Evolutionary conservation across 176 grass and related monocot species (phyloP), one percentile per base, ranked within the genome.

Genomic region (Poa pratensis): DNA sequence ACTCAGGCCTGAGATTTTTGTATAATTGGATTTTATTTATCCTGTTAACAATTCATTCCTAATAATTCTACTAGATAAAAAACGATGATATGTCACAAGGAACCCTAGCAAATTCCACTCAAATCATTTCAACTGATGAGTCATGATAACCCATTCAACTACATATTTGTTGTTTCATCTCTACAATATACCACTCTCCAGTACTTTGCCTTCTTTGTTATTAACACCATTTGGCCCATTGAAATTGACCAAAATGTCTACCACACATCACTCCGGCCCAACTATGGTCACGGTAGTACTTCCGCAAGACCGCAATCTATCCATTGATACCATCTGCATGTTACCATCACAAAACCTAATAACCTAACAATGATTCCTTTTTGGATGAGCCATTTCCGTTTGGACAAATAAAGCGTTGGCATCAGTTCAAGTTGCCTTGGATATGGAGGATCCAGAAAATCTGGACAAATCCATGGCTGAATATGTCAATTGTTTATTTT

Each of bases 1-100:
- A 60, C 6, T 62, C n/a, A 20, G 60, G 22, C 40, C 39, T 45
- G 22, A 78, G 7, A 45, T 14, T 19, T 79, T 79, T 28, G 15
- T 63, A 49, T 1, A 69, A 54, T 35, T 37, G 0, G 46, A 30
- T 30, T 30, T 59, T 76, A 8, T 37, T 68, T 37, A 30, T 24
- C 23, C 15, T n/a, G 52, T 16, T 18, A 75, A 51, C 46, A 78
- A 80, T n/a, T 79, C n/a, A 52, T 73, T 79, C 28, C 3, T 46
- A 32, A 73, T 27, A 79, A n/a, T 83, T 57, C 35, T 26, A 45
- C 19, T 6, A 3, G 48, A 88, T 39, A 81, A 66, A 20, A 11
- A 22, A 26, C 24, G 2, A 72, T 72, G 42, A 11, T 52, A 52
- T 51, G 45, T 0, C 72, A 19, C 46, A 5, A 5, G 45, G 8